phyloP scores from a whole-genome alignment of 176 grass and related monocot species.

The Thalia dealbata region DNA sequence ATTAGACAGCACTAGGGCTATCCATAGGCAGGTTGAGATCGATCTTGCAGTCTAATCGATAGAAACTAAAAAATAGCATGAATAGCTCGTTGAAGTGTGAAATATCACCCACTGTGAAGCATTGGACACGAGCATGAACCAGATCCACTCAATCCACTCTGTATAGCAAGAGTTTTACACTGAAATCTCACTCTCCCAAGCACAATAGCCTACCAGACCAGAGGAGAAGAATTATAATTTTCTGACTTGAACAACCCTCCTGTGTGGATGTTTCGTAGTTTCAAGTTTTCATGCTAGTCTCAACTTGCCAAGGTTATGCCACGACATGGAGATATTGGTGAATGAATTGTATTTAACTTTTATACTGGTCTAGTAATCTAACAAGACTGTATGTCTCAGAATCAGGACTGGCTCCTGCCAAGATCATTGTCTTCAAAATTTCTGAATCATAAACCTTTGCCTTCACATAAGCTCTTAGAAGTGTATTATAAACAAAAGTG shows the following conservation, averaged over 20 bases:
- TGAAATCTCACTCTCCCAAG: not conserved
- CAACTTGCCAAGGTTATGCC: not conserved
- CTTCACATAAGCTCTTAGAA: constrained; percentile 75
- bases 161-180: not conserved
- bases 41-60: not conserved
- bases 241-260: no score
- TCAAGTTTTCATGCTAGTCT: not conserved
- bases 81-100: not conserved
- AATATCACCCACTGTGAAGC: not conserved
- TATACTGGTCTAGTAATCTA: constrained; percentile 64
- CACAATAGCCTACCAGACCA: not conserved
- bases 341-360: constrained; percentile 12
- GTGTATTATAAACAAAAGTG: constrained; percentile 77
- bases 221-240: not conserved
- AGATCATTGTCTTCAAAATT: constrained; percentile 69
- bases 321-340: no score
- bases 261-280: not conserved
- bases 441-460: constrained; percentile 74
- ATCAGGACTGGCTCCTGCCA: constrained; percentile 70
- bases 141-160: not conserved
- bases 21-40: not conserved
- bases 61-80: not conserved
- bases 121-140: not conserved
- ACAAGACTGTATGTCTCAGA: constrained; percentile 71
- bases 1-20: not conserved